A percentile compares a stretch with the other conserved stretches of the same genome.
phyloP scores from a whole-genome alignment of 2,329 filamentous ascomycete species.

The Nothophoma quercina region DNA sequence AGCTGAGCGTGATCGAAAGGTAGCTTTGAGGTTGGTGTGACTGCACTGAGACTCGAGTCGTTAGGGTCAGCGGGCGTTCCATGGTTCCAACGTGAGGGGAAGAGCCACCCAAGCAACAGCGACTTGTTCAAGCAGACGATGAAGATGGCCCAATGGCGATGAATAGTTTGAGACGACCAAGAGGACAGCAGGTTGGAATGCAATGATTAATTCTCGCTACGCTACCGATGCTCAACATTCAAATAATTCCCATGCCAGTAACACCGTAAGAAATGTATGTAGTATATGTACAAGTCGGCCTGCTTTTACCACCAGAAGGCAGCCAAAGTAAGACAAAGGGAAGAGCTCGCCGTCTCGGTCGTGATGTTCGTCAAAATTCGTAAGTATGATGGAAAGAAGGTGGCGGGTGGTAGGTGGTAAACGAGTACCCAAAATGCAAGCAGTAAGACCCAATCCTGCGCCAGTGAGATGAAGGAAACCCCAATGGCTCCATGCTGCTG shows the following conservation, averaged over 20 bases:
- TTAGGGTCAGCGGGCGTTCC: no score
- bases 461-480: background rate
- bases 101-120: no score
- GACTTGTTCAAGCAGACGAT: no score
- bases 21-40: no score
- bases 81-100: no score
- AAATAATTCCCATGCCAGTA: background rate
- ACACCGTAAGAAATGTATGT: conserved; percentile 13
- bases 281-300: conserved; percentile 22
- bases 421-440: background rate
- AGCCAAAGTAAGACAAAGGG: conserved; percentile 3
- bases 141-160: no score
- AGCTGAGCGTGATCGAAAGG: no score
- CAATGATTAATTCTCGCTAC: conserved; percentile 11
- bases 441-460: background rate
- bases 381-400: conserved; percentile 2
- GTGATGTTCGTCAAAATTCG: conserved; percentile 16
- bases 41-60: no score
- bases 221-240: conserved; percentile 13
- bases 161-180: no score
- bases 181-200: no score
- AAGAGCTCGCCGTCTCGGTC: conserved; percentile 17
- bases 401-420: background rate
- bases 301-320: background rate
- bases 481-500: background rate